Conservation (phyloP, 2,329 filamentous ascomycete genomes). For the Aspergillus pseudoglaucus region DNA sequence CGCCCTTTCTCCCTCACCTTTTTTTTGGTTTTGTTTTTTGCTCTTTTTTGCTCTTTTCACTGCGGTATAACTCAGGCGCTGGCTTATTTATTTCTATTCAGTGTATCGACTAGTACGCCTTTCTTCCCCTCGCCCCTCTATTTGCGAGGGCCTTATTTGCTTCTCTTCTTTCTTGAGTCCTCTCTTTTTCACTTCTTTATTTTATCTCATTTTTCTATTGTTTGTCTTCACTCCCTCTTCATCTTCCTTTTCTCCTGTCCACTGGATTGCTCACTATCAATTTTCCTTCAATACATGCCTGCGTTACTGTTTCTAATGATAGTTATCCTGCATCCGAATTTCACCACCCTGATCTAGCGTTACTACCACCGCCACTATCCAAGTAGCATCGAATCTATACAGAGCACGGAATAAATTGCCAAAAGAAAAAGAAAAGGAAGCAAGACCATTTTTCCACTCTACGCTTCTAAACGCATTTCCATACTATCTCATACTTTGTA, state of each 20-base stretch:
- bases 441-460: background rate
- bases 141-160: background rate
- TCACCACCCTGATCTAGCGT: background rate
- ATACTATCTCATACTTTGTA: slow-evolving; percentile 4
- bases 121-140: slow-evolving; percentile 10
- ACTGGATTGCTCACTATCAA: background rate
- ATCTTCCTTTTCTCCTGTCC: background rate
- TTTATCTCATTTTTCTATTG: slow-evolving; percentile 8
- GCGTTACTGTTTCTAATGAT: background rate
- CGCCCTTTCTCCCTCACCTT: background rate
- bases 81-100: background rate
- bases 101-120: background rate
- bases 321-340: background rate
- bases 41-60: background rate
- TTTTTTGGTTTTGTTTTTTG: slow-evolving; percentile 6
- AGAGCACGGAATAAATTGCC: background rate
- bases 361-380: background rate
- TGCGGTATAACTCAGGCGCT: too few species aligned
- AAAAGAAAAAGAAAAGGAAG: background rate
- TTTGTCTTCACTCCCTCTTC: slow-evolving; percentile 1
- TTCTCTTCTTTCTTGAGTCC: slow-evolving; percentile 5
- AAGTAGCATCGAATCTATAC: background rate
- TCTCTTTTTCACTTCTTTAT: slow-evolving; percentile 4
- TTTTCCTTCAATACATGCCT: background rate
- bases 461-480: background rate